These are phyloP conservation scores for Pueraria montana DNA, from an alignment of 306 rosid genomes.

Conservation along the genomic window DNA sequence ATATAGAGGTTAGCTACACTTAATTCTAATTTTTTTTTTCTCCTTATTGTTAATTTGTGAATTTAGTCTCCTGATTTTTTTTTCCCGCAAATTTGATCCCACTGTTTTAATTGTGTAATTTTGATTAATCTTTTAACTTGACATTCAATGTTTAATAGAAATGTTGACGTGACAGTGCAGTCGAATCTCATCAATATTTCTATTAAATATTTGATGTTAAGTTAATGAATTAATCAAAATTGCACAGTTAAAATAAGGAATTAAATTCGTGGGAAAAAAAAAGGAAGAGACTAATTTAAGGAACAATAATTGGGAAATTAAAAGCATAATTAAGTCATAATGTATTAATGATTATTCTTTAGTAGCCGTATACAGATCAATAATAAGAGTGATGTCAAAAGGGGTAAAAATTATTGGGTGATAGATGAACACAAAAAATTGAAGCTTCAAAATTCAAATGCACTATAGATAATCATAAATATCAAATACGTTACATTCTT, in stretches of 20 bases:
- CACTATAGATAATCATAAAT: not conserved
- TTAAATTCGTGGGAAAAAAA: not conserved
- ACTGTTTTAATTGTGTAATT: not conserved
- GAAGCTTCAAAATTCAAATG: not conserved
- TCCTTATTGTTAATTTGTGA: not conserved
- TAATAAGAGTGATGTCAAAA: not conserved
- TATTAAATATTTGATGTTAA: not conserved
- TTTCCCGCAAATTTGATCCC: not conserved
- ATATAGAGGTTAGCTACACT: not conserved
- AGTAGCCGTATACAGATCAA: not conserved
- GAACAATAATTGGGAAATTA: not conserved
- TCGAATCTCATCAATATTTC: not conserved
- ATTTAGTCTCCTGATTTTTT: not conserved
- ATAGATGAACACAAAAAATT: not conserved
- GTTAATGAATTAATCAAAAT: not conserved
- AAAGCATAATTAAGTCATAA: not conserved
- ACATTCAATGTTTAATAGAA: not conserved
- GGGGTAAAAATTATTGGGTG: not conserved
- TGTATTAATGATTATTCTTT: not conserved
- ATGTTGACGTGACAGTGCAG: not conserved
- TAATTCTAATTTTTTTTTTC: not conserved
- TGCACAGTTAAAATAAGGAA: not conserved
- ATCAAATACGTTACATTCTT: not conserved
- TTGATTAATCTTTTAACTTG: not conserved
- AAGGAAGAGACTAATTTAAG: too few species aligned